Percentiles rank a stretch among this genome's conserved stretches.
Conservation (phyloP, 768 basidiomycete species). For the Suillus lakei region DNA sequence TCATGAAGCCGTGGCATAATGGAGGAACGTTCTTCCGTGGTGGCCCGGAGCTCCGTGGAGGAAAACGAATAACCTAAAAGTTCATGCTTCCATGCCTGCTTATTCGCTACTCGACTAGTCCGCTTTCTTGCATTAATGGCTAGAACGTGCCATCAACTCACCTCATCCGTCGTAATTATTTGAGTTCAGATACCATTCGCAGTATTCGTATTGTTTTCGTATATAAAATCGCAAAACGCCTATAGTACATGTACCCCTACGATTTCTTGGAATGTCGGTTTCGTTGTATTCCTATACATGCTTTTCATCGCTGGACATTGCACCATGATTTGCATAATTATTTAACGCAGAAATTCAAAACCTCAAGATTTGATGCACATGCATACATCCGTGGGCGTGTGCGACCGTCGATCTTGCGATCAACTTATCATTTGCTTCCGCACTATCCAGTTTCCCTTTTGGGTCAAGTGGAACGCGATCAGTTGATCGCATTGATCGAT, state of each 20-base stretch:
- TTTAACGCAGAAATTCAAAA: conserved; percentile 25
- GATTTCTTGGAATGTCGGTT: conserved; percentile 31
- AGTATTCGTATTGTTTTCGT: conserved; percentile 29
- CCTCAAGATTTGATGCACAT: no score
- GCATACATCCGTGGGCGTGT: conserved; percentile 1
- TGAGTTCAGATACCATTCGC: conserved; percentile 19
- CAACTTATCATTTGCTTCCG: conserved; percentile 7
- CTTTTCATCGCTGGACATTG: conserved; percentile 18
- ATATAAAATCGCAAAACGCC: conserved; percentile 20
- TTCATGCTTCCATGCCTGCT: conserved; percentile 15
- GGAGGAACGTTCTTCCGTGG: conserved; percentile 11
- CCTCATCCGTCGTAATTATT: conserved; percentile 25
- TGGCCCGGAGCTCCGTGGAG: conserved; percentile 24
- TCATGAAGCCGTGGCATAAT: conserved; percentile 37
- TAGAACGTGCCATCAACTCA: conserved; percentile 20
- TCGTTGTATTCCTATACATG: conserved; percentile 33
- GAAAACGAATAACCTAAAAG: conserved; percentile 8
- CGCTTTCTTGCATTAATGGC: conserved; percentile 28
- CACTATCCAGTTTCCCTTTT: neutral
- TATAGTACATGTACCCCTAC: conserved; percentile 28
- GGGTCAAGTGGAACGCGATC: neutral
- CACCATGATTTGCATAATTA: conserved; percentile 19
- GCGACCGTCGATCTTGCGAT: conserved; percentile 6
- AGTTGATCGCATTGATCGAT: conserved; percentile 4
- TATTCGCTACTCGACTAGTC: conserved; percentile 13